Evolutionary conservation across 495 filamentous ascomycete species (phyloP).

Genomic region (Pyrenula massariospora): DNA sequence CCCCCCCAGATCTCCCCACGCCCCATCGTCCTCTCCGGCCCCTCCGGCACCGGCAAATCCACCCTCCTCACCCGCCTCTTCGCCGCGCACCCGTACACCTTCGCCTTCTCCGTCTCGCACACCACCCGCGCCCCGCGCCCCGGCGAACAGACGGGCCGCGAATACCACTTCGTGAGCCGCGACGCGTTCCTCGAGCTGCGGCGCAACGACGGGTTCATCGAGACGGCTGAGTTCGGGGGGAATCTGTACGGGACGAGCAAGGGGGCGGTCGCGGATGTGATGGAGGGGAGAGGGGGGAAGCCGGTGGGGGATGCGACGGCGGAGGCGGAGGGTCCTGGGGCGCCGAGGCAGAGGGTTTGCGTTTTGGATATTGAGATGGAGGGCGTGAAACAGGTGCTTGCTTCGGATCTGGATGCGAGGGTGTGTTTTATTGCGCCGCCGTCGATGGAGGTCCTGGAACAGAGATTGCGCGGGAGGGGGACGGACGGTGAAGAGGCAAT

Average conservation of each 20-base stretch:
- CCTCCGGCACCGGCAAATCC: conserved; percentile 77
- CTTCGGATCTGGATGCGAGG: conserved; percentile 60
- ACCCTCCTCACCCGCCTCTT: conserved; percentile 72
- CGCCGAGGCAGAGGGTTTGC: conserved; percentile 17
- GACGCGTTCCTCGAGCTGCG: conserved; percentile 61
- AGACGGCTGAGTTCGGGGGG: conserved; percentile 76
- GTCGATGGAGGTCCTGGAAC: conserved; percentile 60
- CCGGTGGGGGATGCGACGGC: neutral
- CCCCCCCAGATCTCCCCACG: conserved; percentile 12
- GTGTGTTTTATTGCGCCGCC: conserved; percentile 82
- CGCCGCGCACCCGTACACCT: conserved; percentile 55
- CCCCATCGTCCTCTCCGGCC: conserved; percentile 80
- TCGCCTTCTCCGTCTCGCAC: conserved; percentile 72
- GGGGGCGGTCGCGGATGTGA: conserved; percentile 62
- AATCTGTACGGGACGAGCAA: conserved; percentile 83
- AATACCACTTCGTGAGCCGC: conserved; percentile 71
- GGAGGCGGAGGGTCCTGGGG: neutral
- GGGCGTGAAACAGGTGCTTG: conserved; percentile 92
- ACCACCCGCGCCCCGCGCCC: conserved; percentile 59
- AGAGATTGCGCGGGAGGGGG: conserved; percentile 64
- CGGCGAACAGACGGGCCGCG: conserved; percentile 62
- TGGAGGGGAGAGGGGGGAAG: conserved; percentile 36
- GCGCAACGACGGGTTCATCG: conserved; percentile 65
- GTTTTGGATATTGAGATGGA: conserved; percentile 86
- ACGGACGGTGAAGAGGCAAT: conserved; percentile 77